These are phyloP conservation scores for Apiospora aurea DNA, from an alignment of 2,329 filamentous ascomycete species.

Conservation along the genomic window DNA sequence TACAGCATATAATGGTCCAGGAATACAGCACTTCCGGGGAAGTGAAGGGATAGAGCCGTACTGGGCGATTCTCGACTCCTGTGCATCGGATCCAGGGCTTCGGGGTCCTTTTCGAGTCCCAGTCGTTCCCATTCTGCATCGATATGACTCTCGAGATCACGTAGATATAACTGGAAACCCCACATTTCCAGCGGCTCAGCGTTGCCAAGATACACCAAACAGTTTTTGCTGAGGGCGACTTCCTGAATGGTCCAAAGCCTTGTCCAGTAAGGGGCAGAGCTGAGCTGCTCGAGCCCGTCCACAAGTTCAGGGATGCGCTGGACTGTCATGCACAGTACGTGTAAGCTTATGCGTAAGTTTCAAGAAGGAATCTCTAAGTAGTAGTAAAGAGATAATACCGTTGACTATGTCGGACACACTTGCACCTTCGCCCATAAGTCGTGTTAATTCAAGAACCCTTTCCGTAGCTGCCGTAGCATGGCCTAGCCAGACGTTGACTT, in stretches of 20 bases:
- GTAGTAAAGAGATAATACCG: background rate
- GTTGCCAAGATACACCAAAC: background rate
- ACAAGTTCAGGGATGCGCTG: background rate
- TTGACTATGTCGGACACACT: background rate
- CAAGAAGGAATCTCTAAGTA: too few relatives aligned
- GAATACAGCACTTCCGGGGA: background rate
- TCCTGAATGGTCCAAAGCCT: slow-evolving; percentile 21
- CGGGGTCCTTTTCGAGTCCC: background rate
- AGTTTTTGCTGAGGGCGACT: background rate
- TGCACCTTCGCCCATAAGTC: background rate
- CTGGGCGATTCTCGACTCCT: background rate
- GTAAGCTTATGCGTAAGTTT: background rate
- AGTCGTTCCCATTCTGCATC: background rate
- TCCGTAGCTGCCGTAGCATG: background rate
- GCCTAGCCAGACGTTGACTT: background rate
- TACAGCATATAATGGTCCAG: background rate
- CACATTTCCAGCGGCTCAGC: background rate
- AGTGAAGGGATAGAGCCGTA: background rate
- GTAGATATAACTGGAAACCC: background rate
- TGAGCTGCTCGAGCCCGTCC: background rate
- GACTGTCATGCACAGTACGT: background rate
- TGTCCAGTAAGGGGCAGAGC: background rate
- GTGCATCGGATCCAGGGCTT: background rate
- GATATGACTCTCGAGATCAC: background rate
- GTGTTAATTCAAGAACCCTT: background rate